phyloP scores from a whole-genome alignment of 1,284 basidiomycete genomes.

The Phellinidium pouzarii region DNA sequence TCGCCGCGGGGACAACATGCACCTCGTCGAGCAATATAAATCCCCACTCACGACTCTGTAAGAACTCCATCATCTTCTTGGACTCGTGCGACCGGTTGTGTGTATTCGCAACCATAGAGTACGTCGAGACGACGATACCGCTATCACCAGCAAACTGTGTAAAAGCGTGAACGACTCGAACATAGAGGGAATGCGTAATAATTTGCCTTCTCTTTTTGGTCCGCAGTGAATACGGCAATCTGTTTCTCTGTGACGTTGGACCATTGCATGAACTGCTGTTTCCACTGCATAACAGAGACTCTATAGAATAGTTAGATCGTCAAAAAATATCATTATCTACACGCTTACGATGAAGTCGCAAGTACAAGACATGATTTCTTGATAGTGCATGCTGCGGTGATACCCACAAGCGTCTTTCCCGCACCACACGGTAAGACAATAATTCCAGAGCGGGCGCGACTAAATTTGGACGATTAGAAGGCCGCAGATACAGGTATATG shows the following conservation, averaged over 20 bases:
- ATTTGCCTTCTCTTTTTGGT: slow-evolving; percentile 86
- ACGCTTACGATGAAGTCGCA: slow-evolving; percentile 87
- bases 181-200: slow-evolving; percentile 8
- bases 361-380: slow-evolving; percentile 98
- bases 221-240: slow-evolving; percentile 92
- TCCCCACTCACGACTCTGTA: slow-evolving; percentile 89
- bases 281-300: slow-evolving; percentile 98
- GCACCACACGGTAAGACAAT: slow-evolving; percentile 98
- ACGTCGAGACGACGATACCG: slow-evolving; percentile 95
- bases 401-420: slow-evolving; percentile 97
- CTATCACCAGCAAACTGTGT: slow-evolving; percentile 84
- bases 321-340: slow-evolving; percentile 14
- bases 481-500: slow-evolving; percentile 11
- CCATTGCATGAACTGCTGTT: slow-evolving; percentile 95
- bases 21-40: slow-evolving; percentile 95
- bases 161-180: slow-evolving; percentile 13
- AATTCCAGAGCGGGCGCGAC: slow-evolving; percentile 94
- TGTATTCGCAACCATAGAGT: slow-evolving; percentile 97
- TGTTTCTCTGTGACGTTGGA: slow-evolving; percentile 93
- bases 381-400: slow-evolving; percentile 98
- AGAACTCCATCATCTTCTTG: slow-evolving; percentile 98
- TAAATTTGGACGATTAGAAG: slow-evolving; percentile 27
- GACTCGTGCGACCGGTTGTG: slow-evolving; percentile 94
- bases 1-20: slow-evolving; percentile 94
- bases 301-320: slow-evolving; percentile 35